Evolutionary conservation across 495 filamentous ascomycete species (phyloP).

Genomic region (Neurospora sp.): DNA sequence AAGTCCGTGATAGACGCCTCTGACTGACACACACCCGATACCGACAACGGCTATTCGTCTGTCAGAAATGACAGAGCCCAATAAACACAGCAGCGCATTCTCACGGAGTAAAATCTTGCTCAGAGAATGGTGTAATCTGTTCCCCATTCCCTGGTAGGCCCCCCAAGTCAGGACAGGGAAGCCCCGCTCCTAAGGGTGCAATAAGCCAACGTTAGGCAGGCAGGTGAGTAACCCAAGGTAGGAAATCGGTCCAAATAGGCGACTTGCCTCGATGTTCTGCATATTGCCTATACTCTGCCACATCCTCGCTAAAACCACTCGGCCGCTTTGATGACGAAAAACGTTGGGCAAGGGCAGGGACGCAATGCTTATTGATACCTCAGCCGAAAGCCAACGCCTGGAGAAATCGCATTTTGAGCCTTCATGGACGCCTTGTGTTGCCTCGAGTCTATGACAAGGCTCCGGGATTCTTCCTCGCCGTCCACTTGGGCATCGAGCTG

Average conservation of each 20-base stretch:
- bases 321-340: background rate
- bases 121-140: background rate
- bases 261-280: background rate
- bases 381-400: background rate
- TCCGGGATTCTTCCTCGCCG: background rate
- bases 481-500: background rate
- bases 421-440: background rate
- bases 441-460: background rate
- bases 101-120: background rate
- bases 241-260: background rate
- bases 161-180: background rate
- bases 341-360: background rate
- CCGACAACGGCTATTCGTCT: background rate
- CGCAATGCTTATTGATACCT: background rate
- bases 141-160: background rate
- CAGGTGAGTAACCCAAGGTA: background rate
- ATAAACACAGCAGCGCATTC: background rate
- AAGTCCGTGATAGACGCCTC: background rate
- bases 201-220: background rate
- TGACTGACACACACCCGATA: background rate
- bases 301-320: background rate
- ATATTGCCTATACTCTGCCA: background rate
- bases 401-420: background rate
- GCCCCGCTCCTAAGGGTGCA: background rate
- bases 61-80: background rate